Evolutionary conservation across 2,329 filamentous ascomycete species (phyloP).

Genomic region (Cytospora schulzeri): DNA sequence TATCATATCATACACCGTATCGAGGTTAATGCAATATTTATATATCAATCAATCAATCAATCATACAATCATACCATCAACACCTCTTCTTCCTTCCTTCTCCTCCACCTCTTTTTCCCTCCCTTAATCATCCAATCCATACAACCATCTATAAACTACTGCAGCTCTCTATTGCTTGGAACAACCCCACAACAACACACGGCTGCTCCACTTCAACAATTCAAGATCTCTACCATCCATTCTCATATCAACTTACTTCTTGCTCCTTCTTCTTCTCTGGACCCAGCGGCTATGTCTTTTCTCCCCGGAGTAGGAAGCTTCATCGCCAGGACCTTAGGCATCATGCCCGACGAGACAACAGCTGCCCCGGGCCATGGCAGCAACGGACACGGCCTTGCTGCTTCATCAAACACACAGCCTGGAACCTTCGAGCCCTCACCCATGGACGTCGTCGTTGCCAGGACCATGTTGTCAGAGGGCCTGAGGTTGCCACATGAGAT

Average conservation of each 20-base stretch:
- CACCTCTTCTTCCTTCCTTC: too few species aligned
- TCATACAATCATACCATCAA: too few species aligned
- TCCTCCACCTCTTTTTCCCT: too few species aligned
- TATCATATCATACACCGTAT: too few species aligned
- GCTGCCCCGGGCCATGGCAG: not conserved
- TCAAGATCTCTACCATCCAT: slow-evolving; percentile 4
- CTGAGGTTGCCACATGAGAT: slow-evolving; percentile 55
- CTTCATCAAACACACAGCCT: not conserved
- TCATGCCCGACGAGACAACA: not conserved
- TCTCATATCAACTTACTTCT: slow-evolving; percentile 6
- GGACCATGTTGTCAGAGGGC: slow-evolving; percentile 48
- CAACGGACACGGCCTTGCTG: not conserved
- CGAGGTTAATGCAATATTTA: too few species aligned
- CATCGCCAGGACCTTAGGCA: slow-evolving; percentile 1
- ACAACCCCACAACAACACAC: not conserved
- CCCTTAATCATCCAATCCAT: not conserved
- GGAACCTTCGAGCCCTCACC: slow-evolving; percentile 39
- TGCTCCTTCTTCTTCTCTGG: slow-evolving; percentile 6
- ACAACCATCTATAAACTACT: too few species aligned
- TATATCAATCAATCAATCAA: too few species aligned
- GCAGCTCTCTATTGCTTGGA: too few species aligned
- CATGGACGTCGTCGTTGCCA: slow-evolving; percentile 53
- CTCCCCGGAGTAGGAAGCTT: slow-evolving; percentile 6
- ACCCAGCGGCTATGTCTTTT: slow-evolving; percentile 24
- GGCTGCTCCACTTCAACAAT: not conserved